Conservation (phyloP, 345 rosid genomes). For the Hevea brasiliensis region DNA sequence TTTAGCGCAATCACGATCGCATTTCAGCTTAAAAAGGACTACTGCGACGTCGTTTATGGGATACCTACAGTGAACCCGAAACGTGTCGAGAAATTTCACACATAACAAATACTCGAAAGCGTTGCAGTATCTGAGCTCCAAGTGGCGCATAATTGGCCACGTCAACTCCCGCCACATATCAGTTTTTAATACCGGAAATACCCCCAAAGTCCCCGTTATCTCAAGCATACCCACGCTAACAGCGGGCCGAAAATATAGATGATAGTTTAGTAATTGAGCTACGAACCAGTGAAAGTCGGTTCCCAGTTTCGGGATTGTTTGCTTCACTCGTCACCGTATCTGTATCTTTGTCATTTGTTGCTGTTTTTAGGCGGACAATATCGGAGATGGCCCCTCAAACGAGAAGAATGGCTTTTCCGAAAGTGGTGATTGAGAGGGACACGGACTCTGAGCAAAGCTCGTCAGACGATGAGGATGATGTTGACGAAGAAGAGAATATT, state of each 20-base stretch:
- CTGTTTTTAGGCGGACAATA: constrained; percentile 2
- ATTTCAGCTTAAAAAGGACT: no score
- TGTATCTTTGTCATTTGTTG: constrained; percentile 14
- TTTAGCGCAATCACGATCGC: background rate
- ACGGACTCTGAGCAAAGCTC: constrained; percentile 77
- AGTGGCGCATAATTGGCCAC: constrained; percentile 34
- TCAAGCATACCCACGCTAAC: no score
- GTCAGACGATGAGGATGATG: constrained; percentile 53
- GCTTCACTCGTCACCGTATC: background rate
- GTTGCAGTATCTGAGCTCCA: background rate
- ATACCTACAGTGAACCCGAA: background rate
- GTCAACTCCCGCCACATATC: constrained; percentile 34
- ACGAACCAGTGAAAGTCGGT: constrained; percentile 10
- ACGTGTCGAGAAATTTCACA: no score
- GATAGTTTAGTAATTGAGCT: constrained; percentile 9
- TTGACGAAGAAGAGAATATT: constrained; percentile 26
- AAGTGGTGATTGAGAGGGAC: constrained; percentile 64
- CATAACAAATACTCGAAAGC: no score
- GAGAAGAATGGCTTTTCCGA: constrained; percentile 55
- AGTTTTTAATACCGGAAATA: background rate
- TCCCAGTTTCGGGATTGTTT: background rate
- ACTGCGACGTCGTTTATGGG: background rate
- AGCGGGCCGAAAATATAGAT: no score
- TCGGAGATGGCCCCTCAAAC: constrained; percentile 54
- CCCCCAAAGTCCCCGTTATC: constrained; percentile 8